Conservation (phyloP, 2,329 filamentous ascomycete genomes). For the Hypoxylon sp. region DNA sequence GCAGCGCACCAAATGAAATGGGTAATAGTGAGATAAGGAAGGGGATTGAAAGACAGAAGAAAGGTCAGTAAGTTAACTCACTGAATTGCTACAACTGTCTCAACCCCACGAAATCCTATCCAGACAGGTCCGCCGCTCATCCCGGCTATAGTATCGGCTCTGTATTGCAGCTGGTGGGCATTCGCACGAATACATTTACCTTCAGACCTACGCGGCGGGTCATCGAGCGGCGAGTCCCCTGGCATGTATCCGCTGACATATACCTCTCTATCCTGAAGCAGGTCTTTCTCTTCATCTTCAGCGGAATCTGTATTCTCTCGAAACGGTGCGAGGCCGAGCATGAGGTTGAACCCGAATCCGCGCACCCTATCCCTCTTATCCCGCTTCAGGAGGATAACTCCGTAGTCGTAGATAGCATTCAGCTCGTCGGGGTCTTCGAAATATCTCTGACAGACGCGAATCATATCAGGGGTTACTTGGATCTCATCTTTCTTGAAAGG, state of each 20-base stretch:
- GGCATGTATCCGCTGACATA: constrained; percentile 36
- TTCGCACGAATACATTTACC: constrained; percentile 21
- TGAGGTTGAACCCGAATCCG: constrained; percentile 39
- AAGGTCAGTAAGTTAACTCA: constrained; percentile 17
- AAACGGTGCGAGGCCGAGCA: constrained; percentile 27
- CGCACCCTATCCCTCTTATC: constrained; percentile 10
- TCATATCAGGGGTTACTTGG: constrained; percentile 28
- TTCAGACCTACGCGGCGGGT: constrained; percentile 24
- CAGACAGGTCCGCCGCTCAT: constrained; percentile 41
- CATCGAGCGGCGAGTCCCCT: constrained; percentile 8
- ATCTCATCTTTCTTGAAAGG: constrained; percentile 17
- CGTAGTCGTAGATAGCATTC: constrained; percentile 37
- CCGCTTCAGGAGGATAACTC: constrained; percentile 30
- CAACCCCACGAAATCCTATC: constrained; percentile 32
- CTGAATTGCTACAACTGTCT: constrained; percentile 40
- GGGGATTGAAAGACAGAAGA: too few species aligned
- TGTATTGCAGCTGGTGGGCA: constrained; percentile 21
- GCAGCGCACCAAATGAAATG: background rate
- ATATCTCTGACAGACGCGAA: constrained; percentile 32
- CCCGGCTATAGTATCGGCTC: constrained; percentile 27
- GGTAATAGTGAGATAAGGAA: background rate
- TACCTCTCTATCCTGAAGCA: constrained; percentile 19
- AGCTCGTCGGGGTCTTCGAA: constrained; percentile 30
- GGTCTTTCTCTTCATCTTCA: constrained; percentile 17
- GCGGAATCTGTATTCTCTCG: background rate